Evolutionary conservation across 148 eudicot genomes (phyloP).

Genomic region (Vaccinium vitisidaea): DNA sequence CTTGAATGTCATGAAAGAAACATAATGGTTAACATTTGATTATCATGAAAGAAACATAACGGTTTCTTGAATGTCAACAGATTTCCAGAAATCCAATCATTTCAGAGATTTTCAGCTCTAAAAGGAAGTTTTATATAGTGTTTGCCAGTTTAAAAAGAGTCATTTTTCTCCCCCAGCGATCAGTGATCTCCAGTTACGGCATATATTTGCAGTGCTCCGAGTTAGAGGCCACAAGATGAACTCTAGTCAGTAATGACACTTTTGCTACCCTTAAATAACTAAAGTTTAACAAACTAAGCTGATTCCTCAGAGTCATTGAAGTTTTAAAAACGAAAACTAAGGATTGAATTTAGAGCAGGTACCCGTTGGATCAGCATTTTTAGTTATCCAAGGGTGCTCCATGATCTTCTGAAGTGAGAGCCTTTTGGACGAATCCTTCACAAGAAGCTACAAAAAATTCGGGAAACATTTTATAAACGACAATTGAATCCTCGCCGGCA

Average conservation of each 20-base stretch:
- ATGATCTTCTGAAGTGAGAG: constrained; percentile 70
- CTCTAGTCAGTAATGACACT: background rate
- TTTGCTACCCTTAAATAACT: background rate
- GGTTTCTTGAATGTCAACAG: background rate
- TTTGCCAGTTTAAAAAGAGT: background rate
- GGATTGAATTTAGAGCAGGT: constrained; percentile 30
- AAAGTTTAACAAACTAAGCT: background rate
- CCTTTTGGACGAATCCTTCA: constrained; percentile 84
- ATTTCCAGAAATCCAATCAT: background rate
- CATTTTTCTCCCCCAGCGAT: background rate
- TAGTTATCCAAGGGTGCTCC: constrained; percentile 76
- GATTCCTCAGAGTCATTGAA: constrained; percentile 5
- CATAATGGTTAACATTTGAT: background rate
- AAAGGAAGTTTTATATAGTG: background rate
- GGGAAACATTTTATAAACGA: background rate
- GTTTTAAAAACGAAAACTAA: background rate
- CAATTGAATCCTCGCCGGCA: background rate
- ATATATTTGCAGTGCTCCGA: background rate
- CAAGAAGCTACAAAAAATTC: constrained; percentile 61
- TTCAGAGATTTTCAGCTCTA: background rate
- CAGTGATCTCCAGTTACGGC: background rate
- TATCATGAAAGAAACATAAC: background rate
- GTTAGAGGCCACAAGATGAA: background rate
- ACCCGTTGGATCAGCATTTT: constrained; percentile 55
- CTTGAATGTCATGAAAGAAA: background rate